phyloP scores from a whole-genome alignment of 1,284 basidiomycete species.

The Rhodotorula sp. region DNA sequence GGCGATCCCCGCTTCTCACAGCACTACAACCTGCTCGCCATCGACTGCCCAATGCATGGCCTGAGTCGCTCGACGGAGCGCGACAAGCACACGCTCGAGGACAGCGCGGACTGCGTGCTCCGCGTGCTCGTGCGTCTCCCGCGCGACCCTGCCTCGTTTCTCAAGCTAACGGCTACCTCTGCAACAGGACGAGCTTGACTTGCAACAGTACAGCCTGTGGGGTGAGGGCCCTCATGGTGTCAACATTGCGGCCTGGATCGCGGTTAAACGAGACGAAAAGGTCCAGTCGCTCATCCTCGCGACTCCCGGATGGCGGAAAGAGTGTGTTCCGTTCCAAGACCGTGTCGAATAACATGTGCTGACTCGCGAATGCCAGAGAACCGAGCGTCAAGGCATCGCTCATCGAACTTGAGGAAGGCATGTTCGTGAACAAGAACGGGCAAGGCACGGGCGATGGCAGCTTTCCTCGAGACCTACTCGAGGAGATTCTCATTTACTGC shows the following conservation, averaged over 20 bases:
- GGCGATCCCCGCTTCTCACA: constrained; percentile 4
- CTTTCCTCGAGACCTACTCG: neutral
- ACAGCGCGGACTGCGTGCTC: constrained; percentile 22
- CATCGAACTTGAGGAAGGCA: neutral
- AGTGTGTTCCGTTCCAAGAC: neutral
- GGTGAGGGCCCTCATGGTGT: constrained; percentile 25
- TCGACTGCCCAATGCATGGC: constrained; percentile 18
- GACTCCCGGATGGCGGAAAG: constrained; percentile 13
- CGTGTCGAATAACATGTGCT: neutral
- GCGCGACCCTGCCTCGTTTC: rapidly evolving
- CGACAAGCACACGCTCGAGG: constrained; percentile 21
- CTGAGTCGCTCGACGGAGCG: constrained; percentile 7
- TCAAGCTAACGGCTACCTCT: neutral
- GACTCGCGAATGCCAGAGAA: neutral
- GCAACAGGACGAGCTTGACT: constrained; percentile 17
- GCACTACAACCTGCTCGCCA: constrained; percentile 12
- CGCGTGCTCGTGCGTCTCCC: constrained; percentile 2
- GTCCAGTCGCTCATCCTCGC: constrained; percentile 12
- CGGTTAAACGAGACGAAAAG: constrained; percentile 15
- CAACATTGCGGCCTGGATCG: constrained; percentile 17
- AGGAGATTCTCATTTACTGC: constrained; percentile 17
- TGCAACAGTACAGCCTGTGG: neutral
- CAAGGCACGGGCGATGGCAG: constrained; percentile 12
- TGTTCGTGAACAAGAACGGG: constrained; percentile 21
- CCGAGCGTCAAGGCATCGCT: neutral